Evolutionary conservation across 352 stramenopile species (phyloP).

Genomic region (Phytophthora sojae): DNA sequence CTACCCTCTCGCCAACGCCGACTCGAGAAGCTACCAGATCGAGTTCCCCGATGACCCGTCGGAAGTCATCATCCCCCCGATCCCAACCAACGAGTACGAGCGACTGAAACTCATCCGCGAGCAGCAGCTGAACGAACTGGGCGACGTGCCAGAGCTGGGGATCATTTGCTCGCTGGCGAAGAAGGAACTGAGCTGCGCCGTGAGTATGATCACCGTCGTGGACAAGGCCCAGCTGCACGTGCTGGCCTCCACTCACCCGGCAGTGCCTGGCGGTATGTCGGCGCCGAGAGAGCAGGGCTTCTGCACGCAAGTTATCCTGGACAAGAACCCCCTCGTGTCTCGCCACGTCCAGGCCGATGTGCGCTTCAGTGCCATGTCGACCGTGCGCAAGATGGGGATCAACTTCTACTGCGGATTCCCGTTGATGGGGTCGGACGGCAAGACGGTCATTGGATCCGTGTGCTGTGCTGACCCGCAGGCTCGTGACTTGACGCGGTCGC

Average conservation of each 20-base stretch:
- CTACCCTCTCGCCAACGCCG: slow-evolving; percentile 56
- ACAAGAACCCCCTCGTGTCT: slow-evolving; percentile 65
- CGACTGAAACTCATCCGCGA: slow-evolving; percentile 59
- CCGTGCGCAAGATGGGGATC: slow-evolving; percentile 48
- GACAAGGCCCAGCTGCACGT: slow-evolving; percentile 58
- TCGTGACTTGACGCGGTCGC: slow-evolving; percentile 55
- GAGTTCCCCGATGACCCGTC: slow-evolving; percentile 41
- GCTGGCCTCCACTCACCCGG: slow-evolving; percentile 44
- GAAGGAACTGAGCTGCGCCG: slow-evolving; percentile 62
- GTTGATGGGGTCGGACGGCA: slow-evolving; percentile 49
- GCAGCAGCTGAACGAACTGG: slow-evolving; percentile 55
- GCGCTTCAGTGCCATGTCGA: slow-evolving; percentile 62
- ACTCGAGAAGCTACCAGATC: slow-evolving; percentile 56
- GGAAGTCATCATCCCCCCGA: slow-evolving; percentile 37
- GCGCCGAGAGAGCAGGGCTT: slow-evolving; percentile 68
- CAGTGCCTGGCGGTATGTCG: slow-evolving; percentile 32
- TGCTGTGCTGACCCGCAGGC: slow-evolving; percentile 66
- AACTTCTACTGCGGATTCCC: slow-evolving; percentile 86
- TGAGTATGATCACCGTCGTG: slow-evolving; percentile 72
- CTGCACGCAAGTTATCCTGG: slow-evolving; percentile 72
- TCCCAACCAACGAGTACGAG: slow-evolving; percentile 52
- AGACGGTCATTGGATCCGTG: slow-evolving; percentile 68
- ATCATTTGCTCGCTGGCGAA: slow-evolving; percentile 71
- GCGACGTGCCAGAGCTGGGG: slow-evolving; percentile 65
- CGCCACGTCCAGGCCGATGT: slow-evolving; percentile 70